Conservation (phyloP, 2,329 filamentous ascomycete species). For the Colletotrichum camelliae region DNA sequence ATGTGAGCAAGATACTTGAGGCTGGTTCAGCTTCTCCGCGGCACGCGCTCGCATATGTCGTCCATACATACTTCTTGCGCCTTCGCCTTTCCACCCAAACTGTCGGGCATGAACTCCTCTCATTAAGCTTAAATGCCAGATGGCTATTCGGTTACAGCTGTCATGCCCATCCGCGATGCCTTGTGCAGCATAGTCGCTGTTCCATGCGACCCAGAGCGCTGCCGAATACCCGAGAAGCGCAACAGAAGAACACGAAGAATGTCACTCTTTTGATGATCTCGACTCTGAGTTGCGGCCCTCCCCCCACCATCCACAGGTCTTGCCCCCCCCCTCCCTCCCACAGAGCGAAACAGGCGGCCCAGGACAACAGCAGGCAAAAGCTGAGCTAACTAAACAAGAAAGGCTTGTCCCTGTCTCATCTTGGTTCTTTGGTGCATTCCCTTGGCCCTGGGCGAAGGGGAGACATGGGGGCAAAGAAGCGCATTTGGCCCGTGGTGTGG, state of each 20-base stretch:
- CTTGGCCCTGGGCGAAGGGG: not conserved
- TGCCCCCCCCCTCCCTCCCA: not conserved
- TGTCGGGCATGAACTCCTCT: not conserved
- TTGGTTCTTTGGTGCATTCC: not conserved
- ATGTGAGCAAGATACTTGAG: not conserved
- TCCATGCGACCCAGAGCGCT: conserved; percentile 7
- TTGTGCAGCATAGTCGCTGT: not conserved
- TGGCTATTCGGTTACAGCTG: not conserved
- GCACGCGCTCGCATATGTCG: not conserved
- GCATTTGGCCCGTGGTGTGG: not conserved
- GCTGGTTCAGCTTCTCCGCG: not conserved
- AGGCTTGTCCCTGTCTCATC: not conserved
- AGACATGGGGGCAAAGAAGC: not conserved
- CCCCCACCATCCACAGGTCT: not conserved
- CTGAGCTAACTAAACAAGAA: not conserved
- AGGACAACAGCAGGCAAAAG: not conserved
- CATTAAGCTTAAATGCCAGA: conserved; percentile 20
- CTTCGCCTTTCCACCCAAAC: not conserved
- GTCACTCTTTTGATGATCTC: not conserved
- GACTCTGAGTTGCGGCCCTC: not conserved
- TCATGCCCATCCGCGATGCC: conserved; percentile 3
- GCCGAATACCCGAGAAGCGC: conserved; percentile 13
- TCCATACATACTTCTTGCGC: not conserved
- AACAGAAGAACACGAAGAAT: not conserved
- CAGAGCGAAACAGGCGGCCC: not conserved